Conservation (phyloP, 768 basidiomycete genomes). For the Multifurca ochricompacta region DNA sequence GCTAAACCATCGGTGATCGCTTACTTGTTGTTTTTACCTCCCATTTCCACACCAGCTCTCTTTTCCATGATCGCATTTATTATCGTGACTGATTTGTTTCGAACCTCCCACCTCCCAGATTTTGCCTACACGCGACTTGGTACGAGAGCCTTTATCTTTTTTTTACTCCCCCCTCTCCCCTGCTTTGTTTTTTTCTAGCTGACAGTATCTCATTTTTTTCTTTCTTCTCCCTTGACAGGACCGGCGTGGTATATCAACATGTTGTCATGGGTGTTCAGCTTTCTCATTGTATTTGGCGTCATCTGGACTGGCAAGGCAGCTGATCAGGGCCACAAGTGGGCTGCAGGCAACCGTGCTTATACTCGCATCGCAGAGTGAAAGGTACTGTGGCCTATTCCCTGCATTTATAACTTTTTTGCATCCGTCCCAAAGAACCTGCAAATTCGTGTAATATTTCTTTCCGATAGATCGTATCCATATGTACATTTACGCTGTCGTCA, state of each 20-base stretch:
- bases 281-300: conserved; percentile 46
- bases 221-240: conserved; percentile 33
- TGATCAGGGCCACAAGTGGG: conserved; percentile 59
- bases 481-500: conserved; percentile 2
- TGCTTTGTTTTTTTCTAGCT: neutral
- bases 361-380: conserved; percentile 27
- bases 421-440: neutral
- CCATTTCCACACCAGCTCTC: conserved; percentile 33
- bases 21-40: neutral
- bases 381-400: no score
- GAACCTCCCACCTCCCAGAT: conserved; percentile 35
- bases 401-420: neutral
- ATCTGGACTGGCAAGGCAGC: conserved; percentile 57
- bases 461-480: conserved; percentile 1
- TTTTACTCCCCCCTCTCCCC: neutral
- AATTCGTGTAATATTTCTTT: neutral
- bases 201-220: no score
- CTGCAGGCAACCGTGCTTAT: conserved; percentile 69
- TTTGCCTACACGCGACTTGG: conserved; percentile 57
- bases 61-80: conserved; percentile 56
- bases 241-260: conserved; percentile 50
- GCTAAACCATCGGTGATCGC: neutral
- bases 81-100: conserved; percentile 56
- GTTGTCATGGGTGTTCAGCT: conserved; percentile 51
- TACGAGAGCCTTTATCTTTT: conserved; percentile 31